These are phyloP conservation scores for Aspergillus japonicus DNA, from an alignment of 2,329 filamentous ascomycete species.

Conservation along the genomic window DNA sequence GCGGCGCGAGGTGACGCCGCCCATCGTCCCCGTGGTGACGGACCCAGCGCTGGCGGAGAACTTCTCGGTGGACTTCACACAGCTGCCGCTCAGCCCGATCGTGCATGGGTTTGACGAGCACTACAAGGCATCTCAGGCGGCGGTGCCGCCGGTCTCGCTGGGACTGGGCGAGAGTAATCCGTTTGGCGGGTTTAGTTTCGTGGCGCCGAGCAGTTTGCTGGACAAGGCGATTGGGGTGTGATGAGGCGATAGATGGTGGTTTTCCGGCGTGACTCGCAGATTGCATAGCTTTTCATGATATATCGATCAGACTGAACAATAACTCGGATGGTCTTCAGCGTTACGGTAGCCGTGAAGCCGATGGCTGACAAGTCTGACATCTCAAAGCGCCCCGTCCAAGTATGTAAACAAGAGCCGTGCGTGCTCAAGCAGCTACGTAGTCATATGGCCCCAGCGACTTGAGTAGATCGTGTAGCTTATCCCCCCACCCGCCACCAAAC, in stretches of 20 bases:
- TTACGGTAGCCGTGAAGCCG: too few relatives aligned
- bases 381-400: too few relatives aligned
- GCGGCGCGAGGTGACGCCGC: conserved; percentile 76
- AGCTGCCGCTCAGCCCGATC: conserved; percentile 74
- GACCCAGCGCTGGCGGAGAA: conserved; percentile 96
- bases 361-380: too few relatives aligned
- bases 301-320: too few relatives aligned
- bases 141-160: conserved; percentile 19
- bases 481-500: too few relatives aligned
- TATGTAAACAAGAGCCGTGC: too few relatives aligned
- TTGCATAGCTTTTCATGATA: too few relatives aligned
- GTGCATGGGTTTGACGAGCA: conserved; percentile 39
- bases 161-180: conserved; percentile 37
- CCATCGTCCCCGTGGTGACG: conserved; percentile 90
- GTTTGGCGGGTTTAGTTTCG: conserved; percentile 51
- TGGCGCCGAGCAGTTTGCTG: conserved; percentile 48
- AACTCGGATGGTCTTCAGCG: too few relatives aligned
- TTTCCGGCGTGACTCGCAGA: too few relatives aligned
- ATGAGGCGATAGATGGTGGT: not conserved
- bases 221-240: conserved; percentile 39
- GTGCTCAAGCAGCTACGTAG: too few relatives aligned
- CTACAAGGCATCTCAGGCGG: conserved; percentile 18
- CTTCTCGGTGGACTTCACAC: conserved; percentile 89
- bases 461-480: too few relatives aligned
- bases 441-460: too few relatives aligned